A percentile compares a stretch with the other conserved stretches of the same genome.
phyloP scores from a whole-genome alignment of 805 yeast genomes.

The Zygoascus bituminiphila region DNA sequence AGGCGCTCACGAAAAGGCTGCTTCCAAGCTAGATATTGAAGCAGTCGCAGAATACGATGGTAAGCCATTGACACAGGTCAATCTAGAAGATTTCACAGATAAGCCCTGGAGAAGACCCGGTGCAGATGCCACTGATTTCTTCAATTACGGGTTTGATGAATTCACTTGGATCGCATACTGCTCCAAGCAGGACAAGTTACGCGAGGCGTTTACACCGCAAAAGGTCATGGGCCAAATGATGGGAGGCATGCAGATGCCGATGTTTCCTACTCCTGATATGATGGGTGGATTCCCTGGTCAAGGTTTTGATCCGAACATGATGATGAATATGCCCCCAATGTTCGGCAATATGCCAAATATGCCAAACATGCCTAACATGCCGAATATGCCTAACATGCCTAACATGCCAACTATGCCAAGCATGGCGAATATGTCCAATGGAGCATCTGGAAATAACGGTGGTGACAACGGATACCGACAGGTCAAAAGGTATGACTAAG shows the following conservation, averaged over 20 bases:
- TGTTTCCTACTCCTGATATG: constrained; percentile 29
- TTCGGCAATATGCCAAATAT: constrained; percentile 7
- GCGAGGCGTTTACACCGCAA: constrained; percentile 76
- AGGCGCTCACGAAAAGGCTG: constrained; percentile 16
- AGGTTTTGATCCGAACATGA: constrained; percentile 30
- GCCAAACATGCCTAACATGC: constrained; percentile 13
- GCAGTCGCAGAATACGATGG: constrained; percentile 71
- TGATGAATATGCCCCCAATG: constrained; percentile 19
- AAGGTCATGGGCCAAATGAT: constrained; percentile 44
- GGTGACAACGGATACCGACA: background rate
- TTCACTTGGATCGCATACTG: constrained; percentile 93
- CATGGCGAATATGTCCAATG: background rate
- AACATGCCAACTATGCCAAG: constrained; percentile 7
- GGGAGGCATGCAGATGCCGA: constrained; percentile 11
- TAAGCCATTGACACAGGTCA: constrained; percentile 70
- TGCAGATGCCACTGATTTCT: constrained; percentile 88
- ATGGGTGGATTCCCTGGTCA: constrained; percentile 10
- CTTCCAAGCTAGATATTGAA: constrained; percentile 47
- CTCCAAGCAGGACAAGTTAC: constrained; percentile 70
- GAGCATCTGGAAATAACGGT: background rate
- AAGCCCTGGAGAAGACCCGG: constrained; percentile 99
- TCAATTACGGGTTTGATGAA: constrained; percentile 95
- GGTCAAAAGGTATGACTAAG: background rate
- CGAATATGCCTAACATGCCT: constrained; percentile 6
- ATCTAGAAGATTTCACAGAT: constrained; percentile 72